Evolutionary conservation across 441 rosid species (phyloP), one percentile per base, ranked within the genome.

Genomic region (Lepidium campestre): DNA sequence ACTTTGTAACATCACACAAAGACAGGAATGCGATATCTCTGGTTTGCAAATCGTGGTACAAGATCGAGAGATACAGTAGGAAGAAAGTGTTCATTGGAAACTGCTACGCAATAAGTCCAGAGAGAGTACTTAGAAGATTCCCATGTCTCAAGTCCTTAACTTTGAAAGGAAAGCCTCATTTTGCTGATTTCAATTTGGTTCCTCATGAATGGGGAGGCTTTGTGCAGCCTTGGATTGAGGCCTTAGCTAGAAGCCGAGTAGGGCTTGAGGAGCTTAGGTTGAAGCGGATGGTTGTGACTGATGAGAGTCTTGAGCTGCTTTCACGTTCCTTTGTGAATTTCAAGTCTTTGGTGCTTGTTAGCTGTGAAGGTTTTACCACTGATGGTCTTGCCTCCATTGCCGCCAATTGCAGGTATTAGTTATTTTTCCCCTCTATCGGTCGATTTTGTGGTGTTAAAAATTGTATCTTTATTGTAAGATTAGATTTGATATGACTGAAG

Each of bases 141-240:
- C 96, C 97, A 6, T 78, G 75, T 29, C 44, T 90, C 1, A 87
- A 78, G 55, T 88, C 98, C 1, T 68, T 93, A 23, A 80, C 89
- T 41, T 66, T 93, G 80, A 93, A 93, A 77, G 98, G 98, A 5
- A 93, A 88, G 70, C 98, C 98, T 62, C 98, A 93, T 83, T 93
- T 93, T 45, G 98, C 98, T 3, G 98, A 93, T 73, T 93, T 90
- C 71, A 90, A 87, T 73, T 57, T 93, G 80, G 93, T 93, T 17
- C 98, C 98, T n/a, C 78, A 50, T 37, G 96, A 84, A 27, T 93
- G 98, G 97, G 98, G 97, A 50, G 97, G 90, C 27, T 82, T 25
- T 25, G 70, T 87, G 18, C 59, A 67, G 29, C 96, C 97, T 11
- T 93, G 98, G 98, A 81, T 93, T 60, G 83, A 83, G 23, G 89